phyloP scores from a whole-genome alignment of 2,329 filamentous ascomycete genomes.

The Stachybotrys chartarum region DNA sequence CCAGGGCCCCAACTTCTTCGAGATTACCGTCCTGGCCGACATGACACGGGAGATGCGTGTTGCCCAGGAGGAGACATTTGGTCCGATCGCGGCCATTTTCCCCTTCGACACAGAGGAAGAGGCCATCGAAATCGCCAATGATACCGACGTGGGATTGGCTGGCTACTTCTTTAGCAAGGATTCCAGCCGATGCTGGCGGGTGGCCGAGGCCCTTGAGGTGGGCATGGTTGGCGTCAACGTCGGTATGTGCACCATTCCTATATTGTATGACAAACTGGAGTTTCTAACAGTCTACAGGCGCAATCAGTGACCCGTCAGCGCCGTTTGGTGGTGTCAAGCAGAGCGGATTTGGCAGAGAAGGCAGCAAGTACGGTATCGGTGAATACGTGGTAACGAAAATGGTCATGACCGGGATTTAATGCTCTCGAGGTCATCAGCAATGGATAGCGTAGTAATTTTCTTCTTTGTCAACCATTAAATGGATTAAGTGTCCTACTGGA shows the following conservation, averaged over 20 bases:
- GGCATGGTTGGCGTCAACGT: slow-evolving; percentile 27
- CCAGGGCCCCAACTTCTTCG: slow-evolving; percentile 60
- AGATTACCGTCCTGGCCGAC: slow-evolving; percentile 60
- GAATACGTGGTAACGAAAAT: slow-evolving; percentile 67
- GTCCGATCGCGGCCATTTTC: slow-evolving; percentile 63
- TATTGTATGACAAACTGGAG: too few species aligned
- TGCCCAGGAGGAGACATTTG: slow-evolving; percentile 63
- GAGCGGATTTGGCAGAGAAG: slow-evolving; percentile 69
- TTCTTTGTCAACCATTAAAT: too few species aligned
- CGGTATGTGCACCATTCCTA: slow-evolving; percentile 12
- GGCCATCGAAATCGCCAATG: slow-evolving; percentile 59
- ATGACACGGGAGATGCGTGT: slow-evolving; percentile 62
- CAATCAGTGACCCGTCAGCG: slow-evolving; percentile 45
- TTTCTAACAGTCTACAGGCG: slow-evolving; percentile 11
- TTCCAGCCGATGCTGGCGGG: slow-evolving; percentile 29
- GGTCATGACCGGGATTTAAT: slow-evolving; percentile 20
- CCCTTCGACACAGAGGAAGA: slow-evolving; percentile 62
- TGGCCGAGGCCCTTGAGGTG: slow-evolving; percentile 41
- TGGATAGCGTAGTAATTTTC: neutral
- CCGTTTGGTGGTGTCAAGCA: slow-evolving; percentile 73
- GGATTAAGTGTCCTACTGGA: too few species aligned
- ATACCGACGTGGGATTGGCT: slow-evolving; percentile 60
- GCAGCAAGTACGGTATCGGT: slow-evolving; percentile 64
- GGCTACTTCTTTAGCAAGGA: slow-evolving; percentile 60
- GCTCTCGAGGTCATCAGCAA: neutral